Evolutionary conservation across 768 basidiomycete species (phyloP), one percentile per base, ranked within the genome.

Genomic region (Leccinum subtestaceum): DNA sequence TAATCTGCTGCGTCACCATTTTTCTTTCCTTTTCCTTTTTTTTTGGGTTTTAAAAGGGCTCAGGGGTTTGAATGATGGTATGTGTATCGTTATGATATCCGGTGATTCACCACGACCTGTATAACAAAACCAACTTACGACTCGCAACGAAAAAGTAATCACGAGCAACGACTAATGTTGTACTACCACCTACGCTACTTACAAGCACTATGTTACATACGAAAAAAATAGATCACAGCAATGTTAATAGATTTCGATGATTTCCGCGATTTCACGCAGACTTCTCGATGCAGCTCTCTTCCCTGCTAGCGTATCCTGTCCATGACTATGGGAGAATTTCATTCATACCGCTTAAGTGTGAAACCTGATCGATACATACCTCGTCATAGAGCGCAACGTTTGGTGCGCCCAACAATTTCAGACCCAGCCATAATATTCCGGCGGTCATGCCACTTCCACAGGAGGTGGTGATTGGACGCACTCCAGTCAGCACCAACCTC

Each of bases 361-460:
- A 49, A 57, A 36, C 40, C 23, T 56, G 56, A 61, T 57, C 52
- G 46, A 32, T 48, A 60, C 84, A 53, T 69, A 96, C 95, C 84
- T 99, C 97, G 65, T 99, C 97, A 68, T 98, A 99, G 11, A 98
- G 72, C n/a, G 82, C 83, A 43, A 89, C 76, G 23, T 78, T 76
- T 55, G 81, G 72, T 5, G 83, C 82, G 13, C 85, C 86, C 49
- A 94, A 66, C 38, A 89, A 67, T 70, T 89, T 84, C 61, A 97
- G 77, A n/a, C 93, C 95, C 58, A 98, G 79, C 95, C 97, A 98
- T 6, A 98, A 79, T 13, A 98, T 79, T 3, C 84, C 92, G 11
- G 96, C 96, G n/a, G 95, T 97, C 96, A 99, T 98, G 47, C 96
- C 96, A 69, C 93, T 96, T 53, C 96, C 96, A 76, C 96, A 99